phyloP scores from a whole-genome alignment of 1,284 basidiomycete genomes.

The Pterulicium gracile region DNA sequence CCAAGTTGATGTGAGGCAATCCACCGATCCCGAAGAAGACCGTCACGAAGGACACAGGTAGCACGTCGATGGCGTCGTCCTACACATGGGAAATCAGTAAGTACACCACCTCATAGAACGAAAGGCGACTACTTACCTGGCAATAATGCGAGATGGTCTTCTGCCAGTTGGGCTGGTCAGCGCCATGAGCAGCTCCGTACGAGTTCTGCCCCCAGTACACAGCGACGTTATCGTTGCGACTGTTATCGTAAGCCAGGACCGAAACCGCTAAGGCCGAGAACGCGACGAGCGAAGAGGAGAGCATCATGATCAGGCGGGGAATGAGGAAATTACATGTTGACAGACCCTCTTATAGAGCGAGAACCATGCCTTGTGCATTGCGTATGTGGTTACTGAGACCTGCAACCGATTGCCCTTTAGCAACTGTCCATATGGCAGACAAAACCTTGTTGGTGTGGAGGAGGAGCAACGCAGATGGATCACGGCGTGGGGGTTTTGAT shows the following conservation, averaged over 20 bases:
- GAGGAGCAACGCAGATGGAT: too few species aligned
- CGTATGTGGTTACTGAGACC: too few species aligned
- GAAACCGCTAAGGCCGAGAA: slow-evolving; percentile 12
- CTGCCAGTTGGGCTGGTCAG: slow-evolving; percentile 42
- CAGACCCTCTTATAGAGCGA: too few species aligned
- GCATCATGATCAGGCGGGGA: slow-evolving; percentile 9
- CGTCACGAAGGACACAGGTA: slow-evolving; percentile 52
- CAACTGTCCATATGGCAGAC: too few species aligned
- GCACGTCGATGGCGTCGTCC: slow-evolving; percentile 52
- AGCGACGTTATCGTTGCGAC: slow-evolving; percentile 50
- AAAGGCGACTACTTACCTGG: slow-evolving; percentile 24
- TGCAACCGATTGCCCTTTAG: too few species aligned
- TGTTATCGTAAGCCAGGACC: slow-evolving; percentile 36
- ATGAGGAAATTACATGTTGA: slow-evolving; percentile 8
- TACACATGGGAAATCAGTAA: slow-evolving; percentile 12
- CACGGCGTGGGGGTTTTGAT: too few species aligned
- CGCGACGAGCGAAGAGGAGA: slow-evolving; percentile 14
- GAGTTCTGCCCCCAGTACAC: slow-evolving; percentile 60
- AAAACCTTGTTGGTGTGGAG: too few species aligned
- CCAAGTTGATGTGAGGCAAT: slow-evolving; percentile 48
- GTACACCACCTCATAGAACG: neutral
- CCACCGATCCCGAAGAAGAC: slow-evolving; percentile 50
- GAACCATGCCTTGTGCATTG: too few species aligned
- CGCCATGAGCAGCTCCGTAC: slow-evolving; percentile 40
- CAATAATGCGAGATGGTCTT: slow-evolving; percentile 47